Evolutionary conservation across 1,284 basidiomycete genomes (phyloP).

Genomic region (Sphagnurus paluster): DNA sequence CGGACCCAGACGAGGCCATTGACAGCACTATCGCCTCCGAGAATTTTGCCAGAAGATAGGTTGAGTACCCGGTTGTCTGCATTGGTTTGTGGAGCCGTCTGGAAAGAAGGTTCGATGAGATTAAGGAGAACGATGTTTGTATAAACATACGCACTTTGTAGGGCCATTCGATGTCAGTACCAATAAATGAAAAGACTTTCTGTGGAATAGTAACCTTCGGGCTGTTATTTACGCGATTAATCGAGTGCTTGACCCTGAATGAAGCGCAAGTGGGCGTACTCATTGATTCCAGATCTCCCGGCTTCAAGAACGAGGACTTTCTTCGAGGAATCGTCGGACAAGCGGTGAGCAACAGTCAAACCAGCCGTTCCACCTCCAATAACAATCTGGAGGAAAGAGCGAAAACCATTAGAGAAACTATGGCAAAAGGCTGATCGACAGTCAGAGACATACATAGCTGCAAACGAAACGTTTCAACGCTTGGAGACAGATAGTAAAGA

Average conservation of each 20-base stretch:
- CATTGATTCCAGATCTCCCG: conserved; percentile 24
- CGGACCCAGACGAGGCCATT: conserved; percentile 37
- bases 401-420: too few relatives aligned
- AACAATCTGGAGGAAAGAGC: conserved; percentile 17
- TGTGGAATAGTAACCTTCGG: conserved; percentile 28
- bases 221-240: conserved; percentile 14
- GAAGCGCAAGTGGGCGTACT: conserved; percentile 14
- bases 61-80: conserved; percentile 26
- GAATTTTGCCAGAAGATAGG: conserved; percentile 29
- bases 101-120: background rate
- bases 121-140: background rate
- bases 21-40: conserved; percentile 34
- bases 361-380: conserved; percentile 27
- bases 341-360: conserved; percentile 23
- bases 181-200: conserved; percentile 29
- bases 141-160: conserved; percentile 20
- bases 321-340: conserved; percentile 19
- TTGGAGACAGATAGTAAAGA: background rate
- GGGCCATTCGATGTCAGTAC: conserved; percentile 30
- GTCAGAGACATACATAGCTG: conserved; percentile 14
- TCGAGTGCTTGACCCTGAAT: background rate
- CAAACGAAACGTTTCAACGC: background rate
- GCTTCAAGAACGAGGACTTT: conserved; percentile 23
- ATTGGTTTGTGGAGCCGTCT: conserved; percentile 27
- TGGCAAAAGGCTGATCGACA: background rate